phyloP scores from a whole-genome alignment of 192 early-diverging fungal species.

The Coemansia furcata region DNA sequence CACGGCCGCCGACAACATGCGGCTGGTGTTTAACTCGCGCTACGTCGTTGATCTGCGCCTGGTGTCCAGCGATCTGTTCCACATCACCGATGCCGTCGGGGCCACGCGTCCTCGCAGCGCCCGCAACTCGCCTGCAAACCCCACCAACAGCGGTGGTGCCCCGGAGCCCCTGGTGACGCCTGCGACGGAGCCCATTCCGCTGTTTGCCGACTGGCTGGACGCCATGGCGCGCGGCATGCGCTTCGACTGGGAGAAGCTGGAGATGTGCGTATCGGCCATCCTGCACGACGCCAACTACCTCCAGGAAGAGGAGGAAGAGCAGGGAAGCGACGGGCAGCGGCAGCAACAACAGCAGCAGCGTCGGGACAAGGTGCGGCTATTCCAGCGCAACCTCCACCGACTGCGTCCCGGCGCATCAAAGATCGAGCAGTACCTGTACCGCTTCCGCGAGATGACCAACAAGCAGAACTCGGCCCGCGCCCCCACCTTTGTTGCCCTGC shows the following conservation, averaged over 20 bases:
- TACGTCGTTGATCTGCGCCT: conserved; percentile 47
- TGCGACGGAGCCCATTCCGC: conserved; percentile 42
- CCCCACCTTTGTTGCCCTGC: conserved; percentile 36
- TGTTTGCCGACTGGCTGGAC: conserved; percentile 46
- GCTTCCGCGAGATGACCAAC: conserved; percentile 14
- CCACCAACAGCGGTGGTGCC: neutral
- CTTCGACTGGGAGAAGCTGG: conserved; percentile 38
- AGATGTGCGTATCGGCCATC: conserved; percentile 17
- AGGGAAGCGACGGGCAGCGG: too few relatives aligned
- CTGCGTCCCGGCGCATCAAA: conserved; percentile 33
- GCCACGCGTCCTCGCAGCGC: conserved; percentile 3
- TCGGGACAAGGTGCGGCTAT: conserved; percentile 13
- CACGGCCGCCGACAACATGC: conserved; percentile 46
- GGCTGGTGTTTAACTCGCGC: conserved; percentile 48
- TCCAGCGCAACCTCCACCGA: conserved; percentile 39
- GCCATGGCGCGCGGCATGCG: conserved; percentile 35
- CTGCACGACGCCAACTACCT: neutral
- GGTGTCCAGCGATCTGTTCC: conserved; percentile 32
- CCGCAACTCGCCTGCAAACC: neutral
- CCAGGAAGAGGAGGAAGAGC: neutral
- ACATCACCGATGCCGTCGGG: conserved; percentile 37
- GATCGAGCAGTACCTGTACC: conserved; percentile 31
- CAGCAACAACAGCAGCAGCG: too few relatives aligned
- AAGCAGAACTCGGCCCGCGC: conserved; percentile 33
- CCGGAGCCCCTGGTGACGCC: conserved; percentile 39